Percentiles rank a stretch among this genome's conserved stretches.
phyloP scores from a whole-genome alignment of 805 yeast species.

The Tetrapisispora namnaoensis region DNA sequence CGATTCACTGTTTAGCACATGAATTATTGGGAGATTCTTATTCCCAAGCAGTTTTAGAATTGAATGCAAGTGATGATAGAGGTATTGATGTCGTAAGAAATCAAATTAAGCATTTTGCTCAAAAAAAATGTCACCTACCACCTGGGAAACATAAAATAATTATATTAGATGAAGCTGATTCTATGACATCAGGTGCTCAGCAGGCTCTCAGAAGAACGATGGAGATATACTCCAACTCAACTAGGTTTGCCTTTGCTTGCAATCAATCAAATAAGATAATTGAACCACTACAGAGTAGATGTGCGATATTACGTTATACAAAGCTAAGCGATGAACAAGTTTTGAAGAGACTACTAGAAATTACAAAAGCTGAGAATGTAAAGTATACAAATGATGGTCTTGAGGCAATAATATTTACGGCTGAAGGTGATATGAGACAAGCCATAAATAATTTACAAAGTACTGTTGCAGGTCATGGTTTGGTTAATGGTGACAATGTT shows the following conservation, averaged over 20 bases:
- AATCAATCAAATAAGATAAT: constrained; percentile 90
- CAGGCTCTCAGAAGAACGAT: constrained; percentile 89
- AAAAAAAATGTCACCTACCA: constrained; percentile 79
- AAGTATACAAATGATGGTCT: constrained; percentile 82
- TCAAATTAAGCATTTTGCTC: constrained; percentile 91
- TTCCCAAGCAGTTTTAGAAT: constrained; percentile 76
- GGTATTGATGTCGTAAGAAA: constrained; percentile 95
- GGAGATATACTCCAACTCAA: constrained; percentile 92
- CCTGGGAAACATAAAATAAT: constrained; percentile 87
- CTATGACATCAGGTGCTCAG: constrained; percentile 96
- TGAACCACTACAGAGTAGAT: constrained; percentile 92
- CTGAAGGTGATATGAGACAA: constrained; percentile 99
- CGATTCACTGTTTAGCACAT: constrained; percentile 80
- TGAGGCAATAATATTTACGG: constrained; percentile 85
- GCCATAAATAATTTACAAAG: constrained; percentile 91
- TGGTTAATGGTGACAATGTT: constrained; percentile 86
- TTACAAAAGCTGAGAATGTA: constrained; percentile 60
- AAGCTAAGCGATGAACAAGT: constrained; percentile 80
- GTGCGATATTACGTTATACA: constrained; percentile 84
- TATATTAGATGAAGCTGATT: constrained; percentile 90
- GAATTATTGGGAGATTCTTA: constrained; percentile 68
- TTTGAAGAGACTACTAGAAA: constrained; percentile 60
- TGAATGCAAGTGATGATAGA: constrained; percentile 94
- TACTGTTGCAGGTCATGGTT: constrained; percentile 86
- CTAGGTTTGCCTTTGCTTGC: constrained; percentile 98